Evolutionary conservation across 441 rosid species (phyloP), one percentile per base, ranked within the genome.

Genomic region (Theobroma grandiflorum): DNA sequence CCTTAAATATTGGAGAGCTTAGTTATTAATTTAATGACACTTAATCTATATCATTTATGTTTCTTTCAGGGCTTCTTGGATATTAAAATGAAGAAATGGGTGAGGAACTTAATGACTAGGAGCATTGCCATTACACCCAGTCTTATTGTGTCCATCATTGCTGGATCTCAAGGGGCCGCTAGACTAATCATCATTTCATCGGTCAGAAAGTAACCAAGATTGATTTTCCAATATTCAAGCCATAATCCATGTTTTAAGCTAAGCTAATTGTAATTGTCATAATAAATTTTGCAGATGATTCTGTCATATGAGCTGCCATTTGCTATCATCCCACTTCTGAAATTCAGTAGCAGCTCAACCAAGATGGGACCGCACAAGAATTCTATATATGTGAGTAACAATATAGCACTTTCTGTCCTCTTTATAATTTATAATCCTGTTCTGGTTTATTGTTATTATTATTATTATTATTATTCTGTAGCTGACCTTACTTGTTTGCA

Each of bases 331-430:
- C 97, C 97, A 18, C 92, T 93, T 61, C 93, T 93, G 14, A 93
- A 91, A 77, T 93, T 93, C 82, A 93, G 97, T 53, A 89, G 93
- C 78, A 86, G 93, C 70, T 42, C 86, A 52, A 85, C 91, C 31
- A 93, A 93, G 78, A 89, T 91, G 97, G 97, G 97, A 50, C 93
- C 94, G 0, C 90, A 93, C 82, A 91, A 87, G 86, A 93, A 91
- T 77, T 93, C 93, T 1, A 31, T 86, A 33, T 43, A 8, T 14
- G 97, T 90, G 75, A 86, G 93, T 80, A 33, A 2, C 4, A n/a
- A 0, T 2, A 15, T 6, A 35, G 26, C 10, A n/a, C 1, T 57
- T 7, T 8, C 9, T 42, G 14, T 61, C 45, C 18, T 49, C 4
- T 10, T 52, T 31, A 33, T 0, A 9, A 15, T 11, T 53, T 5